Evolutionary conservation across 1,139 yeast genomes (phyloP).

Genomic region (Geotrichum fermentans): DNA sequence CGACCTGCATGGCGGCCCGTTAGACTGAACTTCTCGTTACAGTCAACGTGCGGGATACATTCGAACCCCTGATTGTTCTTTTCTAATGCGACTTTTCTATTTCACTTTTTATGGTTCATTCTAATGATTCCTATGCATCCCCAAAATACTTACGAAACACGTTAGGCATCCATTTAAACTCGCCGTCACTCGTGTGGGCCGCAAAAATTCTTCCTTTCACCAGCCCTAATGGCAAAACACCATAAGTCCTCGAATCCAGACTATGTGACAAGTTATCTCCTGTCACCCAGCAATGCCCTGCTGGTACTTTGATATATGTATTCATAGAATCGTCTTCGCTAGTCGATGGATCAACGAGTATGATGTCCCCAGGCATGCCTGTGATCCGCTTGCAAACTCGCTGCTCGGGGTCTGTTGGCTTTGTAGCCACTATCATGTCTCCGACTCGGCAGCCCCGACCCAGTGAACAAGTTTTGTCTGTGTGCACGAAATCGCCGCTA

Average conservation of each 20-base stretch:
- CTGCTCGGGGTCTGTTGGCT: constrained; percentile 84
- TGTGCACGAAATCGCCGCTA: constrained; percentile 73
- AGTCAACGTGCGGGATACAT: too few species aligned
- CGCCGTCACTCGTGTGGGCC: constrained; percentile 30
- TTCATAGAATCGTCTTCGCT: constrained; percentile 25
- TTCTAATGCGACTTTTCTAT: too few species aligned
- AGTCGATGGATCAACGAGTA: constrained; percentile 63
- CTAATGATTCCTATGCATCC: too few species aligned
- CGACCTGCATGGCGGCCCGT: too few species aligned
- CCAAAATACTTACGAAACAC: background rate
- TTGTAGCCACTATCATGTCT: constrained; percentile 79
- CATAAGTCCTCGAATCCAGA: constrained; percentile 85
- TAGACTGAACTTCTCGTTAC: too few species aligned
- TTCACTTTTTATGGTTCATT: too few species aligned
- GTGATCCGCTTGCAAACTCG: constrained; percentile 88
- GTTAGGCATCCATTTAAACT: constrained; percentile 19
- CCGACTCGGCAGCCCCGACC: constrained; percentile 69
- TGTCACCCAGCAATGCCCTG: constrained; percentile 94
- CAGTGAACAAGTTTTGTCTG: constrained; percentile 54
- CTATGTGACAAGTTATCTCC: constrained; percentile 90
- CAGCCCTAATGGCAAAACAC: constrained; percentile 80
- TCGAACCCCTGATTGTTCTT: too few species aligned
- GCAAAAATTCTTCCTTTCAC: constrained; percentile 86
- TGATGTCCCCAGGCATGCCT: constrained; percentile 92
- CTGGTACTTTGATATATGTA: constrained; percentile 20